phyloP scores from a whole-genome alignment of 257 asterid species.

The Marsdenia floribunda region DNA sequence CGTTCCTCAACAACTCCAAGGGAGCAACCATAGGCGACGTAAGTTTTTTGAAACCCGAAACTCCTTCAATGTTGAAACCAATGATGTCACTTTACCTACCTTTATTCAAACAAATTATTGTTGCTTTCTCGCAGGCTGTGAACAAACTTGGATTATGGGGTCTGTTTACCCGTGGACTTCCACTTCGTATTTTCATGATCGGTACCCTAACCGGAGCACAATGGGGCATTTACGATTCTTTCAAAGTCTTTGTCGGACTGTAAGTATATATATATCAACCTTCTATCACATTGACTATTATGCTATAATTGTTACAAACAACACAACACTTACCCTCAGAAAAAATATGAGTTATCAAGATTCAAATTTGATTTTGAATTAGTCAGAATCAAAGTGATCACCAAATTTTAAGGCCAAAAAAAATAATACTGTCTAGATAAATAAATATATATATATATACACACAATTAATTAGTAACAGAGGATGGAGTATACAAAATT shows the following conservation, averaged over 20 bases:
- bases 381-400: no score
- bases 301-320: no score
- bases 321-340: no score
- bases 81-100: not conserved
- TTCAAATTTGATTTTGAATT: no score
- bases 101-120: not conserved
- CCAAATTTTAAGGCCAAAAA: no score
- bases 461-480: no score
- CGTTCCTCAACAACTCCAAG: constrained; percentile 80
- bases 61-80: not conserved
- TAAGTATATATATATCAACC: constrained; percentile 27
- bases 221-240: constrained; percentile 77
- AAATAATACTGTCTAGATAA: no score
- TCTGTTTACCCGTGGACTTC: constrained; percentile 44
- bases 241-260: constrained; percentile 67
- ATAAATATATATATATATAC: no score
- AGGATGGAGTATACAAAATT: no score
- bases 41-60: constrained; percentile 10
- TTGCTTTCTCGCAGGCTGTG: constrained; percentile 25
- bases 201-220: constrained; percentile 72
- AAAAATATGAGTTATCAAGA: no score
- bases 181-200: constrained; percentile 53
- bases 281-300: not conserved
- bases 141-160: constrained; percentile 32
- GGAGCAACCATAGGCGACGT: constrained; percentile 79